A percentile compares a stretch with the other conserved stretches of the same genome.
phyloP scores from a whole-genome alignment of 2,329 filamentous ascomycete genomes.

The Stagonosporopsis chrysanthemi region DNA sequence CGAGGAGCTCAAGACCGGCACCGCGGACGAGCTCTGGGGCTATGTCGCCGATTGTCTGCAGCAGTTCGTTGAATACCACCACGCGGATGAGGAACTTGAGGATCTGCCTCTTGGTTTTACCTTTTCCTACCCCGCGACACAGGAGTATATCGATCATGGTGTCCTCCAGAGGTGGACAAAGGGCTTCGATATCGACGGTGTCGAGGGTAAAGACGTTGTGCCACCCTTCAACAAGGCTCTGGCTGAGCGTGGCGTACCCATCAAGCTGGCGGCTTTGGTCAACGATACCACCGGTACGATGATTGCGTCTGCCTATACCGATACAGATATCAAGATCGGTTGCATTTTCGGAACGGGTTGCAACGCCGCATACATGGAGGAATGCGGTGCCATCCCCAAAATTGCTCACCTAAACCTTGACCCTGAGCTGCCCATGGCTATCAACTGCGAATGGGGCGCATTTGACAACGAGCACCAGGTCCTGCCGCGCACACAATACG shows the following conservation, averaged over 20 bases:
- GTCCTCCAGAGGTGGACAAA: constrained; percentile 96
- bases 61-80: constrained; percentile 90
- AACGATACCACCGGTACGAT: constrained; percentile 98
- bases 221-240: constrained; percentile 86
- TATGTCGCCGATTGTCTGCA: constrained; percentile 93
- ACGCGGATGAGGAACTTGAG: constrained; percentile 69
- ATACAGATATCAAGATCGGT: constrained; percentile 88
- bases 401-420: constrained; percentile 89
- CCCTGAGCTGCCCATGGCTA: constrained; percentile 84
- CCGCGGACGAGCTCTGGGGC: constrained; percentile 88
- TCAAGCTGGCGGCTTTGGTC: constrained; percentile 91
- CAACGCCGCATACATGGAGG: constrained; percentile 98
- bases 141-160: constrained; percentile 92
- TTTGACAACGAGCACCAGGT: constrained; percentile 95
- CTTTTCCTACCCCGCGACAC: constrained; percentile 93
- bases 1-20: constrained; percentile 88
- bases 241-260: constrained; percentile 78
- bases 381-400: constrained; percentile 90
- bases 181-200: constrained; percentile 91
- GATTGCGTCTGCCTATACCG: constrained; percentile 97
- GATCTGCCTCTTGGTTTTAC: constrained; percentile 88
- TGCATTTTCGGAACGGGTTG: constrained; percentile 99
- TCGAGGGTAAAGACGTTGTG: constrained; percentile 90
- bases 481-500: constrained; percentile 85
- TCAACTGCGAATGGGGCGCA: constrained; percentile 98